Percentiles rank a stretch among this genome's conserved stretches.
Evolutionary conservation across 2,329 filamentous ascomycete species (phyloP).

Genomic region (Penicillium brasilianum): DNA sequence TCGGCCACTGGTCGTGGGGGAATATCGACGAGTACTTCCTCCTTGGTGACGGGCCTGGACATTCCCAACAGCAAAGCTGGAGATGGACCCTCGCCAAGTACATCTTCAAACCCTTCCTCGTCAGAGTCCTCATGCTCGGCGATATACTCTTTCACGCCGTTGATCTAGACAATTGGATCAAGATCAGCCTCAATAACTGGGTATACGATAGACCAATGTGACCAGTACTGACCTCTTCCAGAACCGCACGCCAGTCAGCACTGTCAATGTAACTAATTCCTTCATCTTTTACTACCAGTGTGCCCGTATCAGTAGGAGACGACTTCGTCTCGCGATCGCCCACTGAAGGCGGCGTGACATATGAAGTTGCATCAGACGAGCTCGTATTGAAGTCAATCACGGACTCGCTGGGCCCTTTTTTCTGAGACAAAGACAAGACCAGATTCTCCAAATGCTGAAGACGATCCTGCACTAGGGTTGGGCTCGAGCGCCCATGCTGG

Average conservation of each 20-base stretch:
- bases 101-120: conserved; percentile 31
- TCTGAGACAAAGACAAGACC: conserved; percentile 42
- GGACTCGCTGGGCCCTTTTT: conserved; percentile 26
- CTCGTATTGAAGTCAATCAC: conserved; percentile 18
- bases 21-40: conserved; percentile 41
- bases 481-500: conserved; percentile 33
- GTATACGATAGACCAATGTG: conserved; percentile 9
- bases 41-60: conserved; percentile 31
- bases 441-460: conserved; percentile 45
- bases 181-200: conserved; percentile 9
- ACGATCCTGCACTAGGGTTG: conserved; percentile 41
- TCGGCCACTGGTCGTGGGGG: conserved; percentile 40
- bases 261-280: conserved; percentile 45
- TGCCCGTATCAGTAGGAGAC: conserved; percentile 35
- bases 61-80: conserved; percentile 39
- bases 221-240: conserved; percentile 40
- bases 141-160: conserved; percentile 41
- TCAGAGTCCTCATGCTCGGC: conserved; percentile 31
- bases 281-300: conserved; percentile 37
- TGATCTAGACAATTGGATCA: conserved; percentile 31
- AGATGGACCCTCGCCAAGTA: conserved; percentile 25
- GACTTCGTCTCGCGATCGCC: conserved; percentile 19
- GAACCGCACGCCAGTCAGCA: conserved; percentile 44
- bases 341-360: conserved; percentile 21
- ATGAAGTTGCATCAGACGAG: conserved; percentile 11